Base-by-base conservation (phyloP, 2,329 filamentous ascomycete genomes). In the Clonostachys sp. region DNA sequence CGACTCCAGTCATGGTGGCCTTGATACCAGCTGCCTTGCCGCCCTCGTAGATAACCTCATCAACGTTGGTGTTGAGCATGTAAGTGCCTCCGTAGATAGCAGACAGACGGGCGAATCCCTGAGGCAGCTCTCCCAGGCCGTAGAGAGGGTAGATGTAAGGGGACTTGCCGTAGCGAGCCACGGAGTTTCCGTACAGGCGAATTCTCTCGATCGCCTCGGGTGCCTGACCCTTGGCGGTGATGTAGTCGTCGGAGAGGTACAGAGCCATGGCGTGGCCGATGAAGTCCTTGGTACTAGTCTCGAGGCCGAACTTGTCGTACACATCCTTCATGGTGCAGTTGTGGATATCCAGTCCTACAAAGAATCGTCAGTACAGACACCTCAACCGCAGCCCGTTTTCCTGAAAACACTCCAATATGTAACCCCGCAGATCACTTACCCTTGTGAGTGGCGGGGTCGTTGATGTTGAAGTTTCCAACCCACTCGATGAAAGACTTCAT, bases 81-180 rank as follows among this genome's bases (percentile, higher is more conserved):
- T 99, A 99, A 45, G 94, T 99, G 58, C 94, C 94, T 55, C 94
- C 94, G 65, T 99, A 97, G 71, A 99, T 97, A 67, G 94, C 94
- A 39, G 91, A 96, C 47, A 99, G 82, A 68, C 94, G 91, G 53
- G 94, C 94, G 62, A 99, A 99, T 50, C 92, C 92, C 73, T 99
- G 94, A 35, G 94, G 95, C 48, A 99, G 86, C 75, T 99, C 94
- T 65, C 89, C 94, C 44, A 99, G 84, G 52, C 94, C 94, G 74
- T 99, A 99, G 34, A 97, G 84, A 44, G 94, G 95, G 78, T 99
- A 99, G 75, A 99, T 97, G 77, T 97, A 99, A 42, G 94, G 95
- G 12, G 91, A 97, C 74, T 96, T 97, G 71, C 94, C 94, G 71
- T 97, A 97, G 53, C 92, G 84, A 45, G 91, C 90, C 72, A 99